These are phyloP conservation scores for Colletotrichum agaves DNA, from an alignment of 2,329 filamentous ascomycete species.

Conservation along the genomic window DNA sequence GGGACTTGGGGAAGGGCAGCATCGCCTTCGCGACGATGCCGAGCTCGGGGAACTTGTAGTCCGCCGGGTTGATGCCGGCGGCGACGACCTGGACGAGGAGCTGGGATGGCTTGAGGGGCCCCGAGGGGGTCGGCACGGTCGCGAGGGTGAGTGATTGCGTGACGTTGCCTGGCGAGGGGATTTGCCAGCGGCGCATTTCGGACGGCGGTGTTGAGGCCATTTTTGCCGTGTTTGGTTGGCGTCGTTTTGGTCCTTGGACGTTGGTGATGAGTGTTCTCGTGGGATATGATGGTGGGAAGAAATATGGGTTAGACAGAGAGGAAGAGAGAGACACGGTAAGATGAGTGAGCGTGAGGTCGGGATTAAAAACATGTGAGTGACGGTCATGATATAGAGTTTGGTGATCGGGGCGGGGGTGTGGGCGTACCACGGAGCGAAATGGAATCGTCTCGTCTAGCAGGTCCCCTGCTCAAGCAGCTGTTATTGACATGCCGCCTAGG, in stretches of 20 bases:
- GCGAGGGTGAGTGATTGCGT: slow-evolving; percentile 47
- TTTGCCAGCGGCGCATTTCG: slow-evolving; percentile 40
- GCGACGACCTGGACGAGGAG: slow-evolving; percentile 57
- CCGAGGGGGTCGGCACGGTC: slow-evolving; percentile 41
- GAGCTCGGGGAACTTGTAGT: slow-evolving; percentile 59
- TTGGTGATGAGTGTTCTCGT: neutral
- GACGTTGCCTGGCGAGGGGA: slow-evolving; percentile 42
- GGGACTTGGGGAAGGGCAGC: slow-evolving; percentile 53
- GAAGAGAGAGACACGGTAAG: neutral
- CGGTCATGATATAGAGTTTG: slow-evolving; percentile 22
- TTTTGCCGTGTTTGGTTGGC: neutral
- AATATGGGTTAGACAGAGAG: neutral
- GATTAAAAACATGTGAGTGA: neutral
- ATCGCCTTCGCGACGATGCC: slow-evolving; percentile 50
- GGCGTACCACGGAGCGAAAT: slow-evolving; percentile 6
- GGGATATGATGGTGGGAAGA: neutral
- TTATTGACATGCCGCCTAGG: too few relatives aligned
- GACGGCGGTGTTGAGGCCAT: slow-evolving; percentile 11
- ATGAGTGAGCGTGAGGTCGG: neutral
- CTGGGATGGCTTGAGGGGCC: slow-evolving; percentile 43
- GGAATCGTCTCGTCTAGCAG: neutral
- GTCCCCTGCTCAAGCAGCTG: too few relatives aligned
- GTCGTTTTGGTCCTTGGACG: neutral
- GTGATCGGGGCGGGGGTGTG: slow-evolving; percentile 7
- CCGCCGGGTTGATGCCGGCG: slow-evolving; percentile 59